Base-by-base conservation (phyloP, 306 rosid genomes). In the Inga oerstediana region DNA sequence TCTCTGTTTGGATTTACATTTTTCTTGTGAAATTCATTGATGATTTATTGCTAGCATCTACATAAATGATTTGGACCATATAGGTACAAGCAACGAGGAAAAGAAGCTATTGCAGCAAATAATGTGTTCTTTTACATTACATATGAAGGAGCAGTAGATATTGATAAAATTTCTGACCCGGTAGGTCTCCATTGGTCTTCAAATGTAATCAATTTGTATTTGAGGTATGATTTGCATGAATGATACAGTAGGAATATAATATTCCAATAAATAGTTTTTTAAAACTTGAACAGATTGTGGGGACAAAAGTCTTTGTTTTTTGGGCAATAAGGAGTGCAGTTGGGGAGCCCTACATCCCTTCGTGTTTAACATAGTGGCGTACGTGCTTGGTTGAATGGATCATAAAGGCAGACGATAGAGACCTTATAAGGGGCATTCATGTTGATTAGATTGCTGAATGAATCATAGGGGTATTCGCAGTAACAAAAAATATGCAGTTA, bases 1-100 rank as follows among this genome's bases (percentile, higher is more conserved):
- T 39, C 64, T 86, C 78, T 65, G 43, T 81, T 58, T 34, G 46
- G 69, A 61, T 78, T 73, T 78, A 49, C 80, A 90, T 82, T 79
- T 80, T 81, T 8, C 68, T 62, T 72, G 54, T 17, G 75, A 32
- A 65, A 77, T 79, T 77, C 72, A 45, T 71, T 83, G 41, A 77
- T 48, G 69, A 43, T 66, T 80, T 72, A 34, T 51, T 51, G 41
- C 83, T 81, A 70, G 69, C 52, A 22, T 82, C 77, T 76, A 83
- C 59, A 75, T 70, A 70, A 43, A 76, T 85, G 79, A 75, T 61
- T 82, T 87, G 85, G 73, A 86, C 79, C 77, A 10, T 89, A 79
- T 92, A 96, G 99, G 92, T 96, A 91, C 81, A 96, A 94, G 89
- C 99, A 96, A 85, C 92, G 90, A 59, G 99, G 98, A 37, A 92